Percentiles rank a stretch among this genome's conserved stretches.
These are phyloP conservation scores for Primulina huaijiensis DNA, from an alignment of 257 asterid genomes.

Conservation along the genomic window DNA sequence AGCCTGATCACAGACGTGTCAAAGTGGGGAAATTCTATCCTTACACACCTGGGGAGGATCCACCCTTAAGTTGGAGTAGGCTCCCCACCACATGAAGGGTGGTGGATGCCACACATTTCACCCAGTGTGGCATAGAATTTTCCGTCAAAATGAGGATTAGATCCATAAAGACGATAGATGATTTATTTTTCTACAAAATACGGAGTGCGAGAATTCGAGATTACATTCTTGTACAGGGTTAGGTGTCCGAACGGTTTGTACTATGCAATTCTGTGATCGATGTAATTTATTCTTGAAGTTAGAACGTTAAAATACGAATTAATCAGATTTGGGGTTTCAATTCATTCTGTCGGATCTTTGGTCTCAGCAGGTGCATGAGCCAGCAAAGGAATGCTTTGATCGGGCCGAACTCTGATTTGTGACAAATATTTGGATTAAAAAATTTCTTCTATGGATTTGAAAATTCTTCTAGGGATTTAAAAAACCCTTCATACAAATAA, in stretches of 20 bases:
- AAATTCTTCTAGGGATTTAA: no score
- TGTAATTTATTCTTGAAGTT: background rate
- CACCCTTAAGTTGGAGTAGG: no score
- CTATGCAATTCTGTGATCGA: background rate
- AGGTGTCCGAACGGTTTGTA: background rate
- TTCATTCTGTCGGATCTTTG: no score
- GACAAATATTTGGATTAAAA: no score
- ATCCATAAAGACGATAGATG: background rate
- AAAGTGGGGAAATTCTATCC: background rate
- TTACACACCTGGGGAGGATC: no score
- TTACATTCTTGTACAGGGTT: conserved; percentile 6
- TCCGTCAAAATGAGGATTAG: background rate
- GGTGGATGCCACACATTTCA: no score
- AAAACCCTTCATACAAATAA: no score
- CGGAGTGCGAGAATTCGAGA: conserved; percentile 6
- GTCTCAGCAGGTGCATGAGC: background rate
- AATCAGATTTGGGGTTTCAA: background rate
- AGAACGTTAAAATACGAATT: background rate
- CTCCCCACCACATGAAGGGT: no score
- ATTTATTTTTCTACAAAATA: background rate
- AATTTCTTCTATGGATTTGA: no score
- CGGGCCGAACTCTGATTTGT: no score
- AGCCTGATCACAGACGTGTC: background rate
- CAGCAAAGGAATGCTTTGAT: background rate
- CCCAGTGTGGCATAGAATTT: no score